Percentiles rank a stretch among this genome's conserved stretches.
Evolutionary conservation across 2,329 filamentous ascomycete genomes (phyloP).

Genomic region (Colletotrichum simmondsii): DNA sequence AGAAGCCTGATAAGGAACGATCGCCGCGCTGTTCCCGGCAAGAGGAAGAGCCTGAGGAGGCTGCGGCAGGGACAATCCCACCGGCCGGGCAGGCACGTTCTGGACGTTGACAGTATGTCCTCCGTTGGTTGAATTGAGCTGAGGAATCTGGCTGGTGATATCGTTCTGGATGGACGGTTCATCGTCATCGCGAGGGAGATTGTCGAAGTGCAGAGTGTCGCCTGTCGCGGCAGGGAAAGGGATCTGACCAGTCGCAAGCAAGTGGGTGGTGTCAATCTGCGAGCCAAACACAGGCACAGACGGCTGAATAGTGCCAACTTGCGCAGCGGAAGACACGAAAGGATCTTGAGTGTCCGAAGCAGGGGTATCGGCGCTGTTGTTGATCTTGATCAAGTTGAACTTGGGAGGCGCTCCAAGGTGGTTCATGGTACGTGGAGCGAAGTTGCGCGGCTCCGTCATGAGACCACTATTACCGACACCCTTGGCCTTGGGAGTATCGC

Average conservation of each 20-base stretch:
- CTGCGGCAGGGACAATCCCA: background rate
- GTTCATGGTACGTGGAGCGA: conserved; percentile 48
- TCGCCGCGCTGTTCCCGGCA: background rate
- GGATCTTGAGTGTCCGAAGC: background rate
- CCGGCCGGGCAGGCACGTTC: background rate
- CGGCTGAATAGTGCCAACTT: conserved; percentile 2
- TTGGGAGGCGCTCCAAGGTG: conserved; percentile 50
- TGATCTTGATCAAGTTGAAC: conserved; percentile 42
- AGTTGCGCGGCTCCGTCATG: conserved; percentile 54
- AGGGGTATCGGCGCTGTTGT: background rate
- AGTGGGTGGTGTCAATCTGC: conserved; percentile 11
- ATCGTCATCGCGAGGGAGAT: background rate
- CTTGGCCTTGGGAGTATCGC: conserved; percentile 15
- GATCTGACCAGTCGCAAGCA: conserved; percentile 12
- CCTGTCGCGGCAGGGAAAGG: background rate
- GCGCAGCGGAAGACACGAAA: background rate
- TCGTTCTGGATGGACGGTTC: background rate
- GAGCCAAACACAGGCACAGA: conserved; percentile 8
- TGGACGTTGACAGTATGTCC: background rate
- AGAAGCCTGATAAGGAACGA: conserved; percentile 21
- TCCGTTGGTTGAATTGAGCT: background rate
- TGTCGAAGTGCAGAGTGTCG: background rate
- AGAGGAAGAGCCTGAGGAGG: background rate
- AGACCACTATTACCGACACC: conserved; percentile 27
- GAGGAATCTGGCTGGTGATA: background rate